These are phyloP conservation scores for Colletotrichum chlorophyti DNA, from an alignment of 2,329 filamentous ascomycete genomes.

Conservation along the genomic window DNA sequence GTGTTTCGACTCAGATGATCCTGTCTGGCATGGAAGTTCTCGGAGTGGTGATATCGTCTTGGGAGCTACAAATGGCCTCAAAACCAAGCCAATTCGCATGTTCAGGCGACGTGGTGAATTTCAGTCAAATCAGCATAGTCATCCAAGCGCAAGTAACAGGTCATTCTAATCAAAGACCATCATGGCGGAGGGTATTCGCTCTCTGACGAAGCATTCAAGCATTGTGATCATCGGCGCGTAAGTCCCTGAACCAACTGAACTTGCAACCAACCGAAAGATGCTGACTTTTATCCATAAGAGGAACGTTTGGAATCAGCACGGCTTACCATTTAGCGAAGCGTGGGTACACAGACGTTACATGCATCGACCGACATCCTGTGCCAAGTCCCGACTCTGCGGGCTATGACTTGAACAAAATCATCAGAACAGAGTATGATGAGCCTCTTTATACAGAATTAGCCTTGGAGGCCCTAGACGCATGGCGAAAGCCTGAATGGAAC, in stretches of 20 bases:
- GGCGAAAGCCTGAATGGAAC: conserved; percentile 21
- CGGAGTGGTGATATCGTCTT: too few species aligned
- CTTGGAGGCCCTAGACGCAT: conserved; percentile 18
- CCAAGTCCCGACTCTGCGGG: conserved; percentile 28
- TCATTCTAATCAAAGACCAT: too few species aligned
- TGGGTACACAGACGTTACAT: conserved; percentile 29
- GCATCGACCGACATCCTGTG: conserved; percentile 23
- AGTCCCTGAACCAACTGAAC: not conserved
- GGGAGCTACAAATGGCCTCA: not conserved
- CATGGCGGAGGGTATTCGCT: not conserved
- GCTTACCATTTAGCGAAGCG: conserved; percentile 25
- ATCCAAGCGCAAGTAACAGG: too few species aligned
- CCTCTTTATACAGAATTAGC: conserved; percentile 16
- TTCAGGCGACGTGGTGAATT: not conserved
- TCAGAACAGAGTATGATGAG: conserved; percentile 24
- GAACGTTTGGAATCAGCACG: conserved; percentile 21
- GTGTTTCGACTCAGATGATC: not conserved
- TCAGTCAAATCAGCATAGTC: not conserved
- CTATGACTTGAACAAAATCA: conserved; percentile 27
- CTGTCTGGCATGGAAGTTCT: not conserved
- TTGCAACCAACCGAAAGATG: too few species aligned
- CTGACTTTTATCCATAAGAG: too few species aligned
- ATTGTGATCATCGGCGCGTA: conserved; percentile 30
- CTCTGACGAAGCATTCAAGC: conserved; percentile 7
- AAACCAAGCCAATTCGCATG: not conserved